These are phyloP conservation scores for Auriscalpium microsporum DNA, from an alignment of 768 basidiomycete species.

Conservation along the genomic window DNA sequence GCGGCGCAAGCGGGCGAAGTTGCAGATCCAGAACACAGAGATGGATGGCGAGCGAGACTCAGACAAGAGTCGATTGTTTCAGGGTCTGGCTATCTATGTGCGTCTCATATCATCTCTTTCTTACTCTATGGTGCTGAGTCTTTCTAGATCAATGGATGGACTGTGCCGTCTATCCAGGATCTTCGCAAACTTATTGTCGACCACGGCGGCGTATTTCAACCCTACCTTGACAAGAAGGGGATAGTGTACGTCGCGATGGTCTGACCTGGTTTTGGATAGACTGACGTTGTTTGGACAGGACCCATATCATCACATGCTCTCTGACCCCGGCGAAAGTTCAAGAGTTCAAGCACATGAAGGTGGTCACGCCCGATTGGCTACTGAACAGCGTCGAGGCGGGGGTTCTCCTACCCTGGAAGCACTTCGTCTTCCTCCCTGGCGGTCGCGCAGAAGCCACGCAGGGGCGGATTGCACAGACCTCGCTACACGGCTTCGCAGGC, in stretches of 20 bases:
- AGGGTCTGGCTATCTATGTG: slow-evolving; percentile 76
- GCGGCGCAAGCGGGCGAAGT: slow-evolving; percentile 81
- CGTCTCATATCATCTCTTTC: slow-evolving; percentile 20
- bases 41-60: slow-evolving; percentile 19
- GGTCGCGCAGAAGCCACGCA: slow-evolving; percentile 42
- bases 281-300: slow-evolving; percentile 34
- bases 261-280: neutral
- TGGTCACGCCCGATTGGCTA: slow-evolving; percentile 85
- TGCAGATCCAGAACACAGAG: slow-evolving; percentile 69
- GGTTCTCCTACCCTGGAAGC: slow-evolving; percentile 68
- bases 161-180: slow-evolving; percentile 79
- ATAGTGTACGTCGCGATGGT: slow-evolving; percentile 46
- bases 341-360: slow-evolving; percentile 87
- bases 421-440: slow-evolving; percentile 52
- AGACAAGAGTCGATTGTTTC: slow-evolving; percentile 48
- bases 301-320: slow-evolving; percentile 87
- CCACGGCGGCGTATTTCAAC: slow-evolving; percentile 76
- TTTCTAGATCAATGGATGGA: slow-evolving; percentile 81
- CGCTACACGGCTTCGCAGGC: slow-evolving; percentile 21
- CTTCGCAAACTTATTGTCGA: slow-evolving; percentile 70
- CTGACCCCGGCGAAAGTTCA: slow-evolving; percentile 84
- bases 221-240: slow-evolving; percentile 75
- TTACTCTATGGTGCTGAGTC: neutral
- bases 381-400: slow-evolving; percentile 66
- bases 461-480: slow-evolving; percentile 34